Percentiles rank a stretch among this genome's conserved stretches.
Evolutionary conservation across 768 basidiomycete genomes (phyloP).

Genomic region (Cyathus striatus): DNA sequence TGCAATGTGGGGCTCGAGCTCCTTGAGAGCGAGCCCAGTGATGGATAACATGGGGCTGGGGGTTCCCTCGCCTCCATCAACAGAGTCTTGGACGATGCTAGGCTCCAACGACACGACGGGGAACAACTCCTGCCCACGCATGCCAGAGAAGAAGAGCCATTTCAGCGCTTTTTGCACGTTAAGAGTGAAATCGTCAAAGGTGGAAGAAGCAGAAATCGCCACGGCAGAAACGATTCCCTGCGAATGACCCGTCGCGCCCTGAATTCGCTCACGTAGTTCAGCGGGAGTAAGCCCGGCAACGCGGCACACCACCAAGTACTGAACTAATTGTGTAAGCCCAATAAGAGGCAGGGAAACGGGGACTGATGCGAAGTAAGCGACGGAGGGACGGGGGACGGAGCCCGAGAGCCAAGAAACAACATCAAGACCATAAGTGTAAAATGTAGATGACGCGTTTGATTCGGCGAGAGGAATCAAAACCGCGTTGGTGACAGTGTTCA

Average conservation of each 20-base stretch:
- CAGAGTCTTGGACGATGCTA: slow-evolving; percentile 75
- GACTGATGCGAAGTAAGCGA: slow-evolving; percentile 85
- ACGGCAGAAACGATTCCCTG: slow-evolving; percentile 97
- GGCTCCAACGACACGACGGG: slow-evolving; percentile 90
- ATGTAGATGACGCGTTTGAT: slow-evolving; percentile 51
- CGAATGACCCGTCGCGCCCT: slow-evolving; percentile 94
- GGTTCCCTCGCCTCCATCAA: slow-evolving; percentile 89
- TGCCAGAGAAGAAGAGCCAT: slow-evolving; percentile 91
- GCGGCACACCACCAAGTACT: slow-evolving; percentile 81
- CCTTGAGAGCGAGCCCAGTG: slow-evolving; percentile 71
- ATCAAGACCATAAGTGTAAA: slow-evolving; percentile 80
- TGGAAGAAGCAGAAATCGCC: slow-evolving; percentile 74
- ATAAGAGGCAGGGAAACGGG: slow-evolving; percentile 95
- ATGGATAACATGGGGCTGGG: slow-evolving; percentile 94
- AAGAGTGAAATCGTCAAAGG: slow-evolving; percentile 65
- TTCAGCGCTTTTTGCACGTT: slow-evolving; percentile 82
- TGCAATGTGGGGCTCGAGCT: slow-evolving; percentile 75
- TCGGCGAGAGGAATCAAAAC: slow-evolving; percentile 70
- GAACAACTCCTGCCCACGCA: slow-evolving; percentile 92
- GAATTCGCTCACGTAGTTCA: slow-evolving; percentile 68
- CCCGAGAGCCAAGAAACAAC: slow-evolving; percentile 82
- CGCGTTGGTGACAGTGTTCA: slow-evolving; percentile 55
- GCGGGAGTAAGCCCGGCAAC: slow-evolving; percentile 74
- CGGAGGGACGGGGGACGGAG: slow-evolving; percentile 61
- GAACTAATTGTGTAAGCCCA: slow-evolving; percentile 91